These are phyloP conservation scores for Platanthera zijinensis DNA, from an alignment of 106 monocot species.

Conservation along the genomic window DNA sequence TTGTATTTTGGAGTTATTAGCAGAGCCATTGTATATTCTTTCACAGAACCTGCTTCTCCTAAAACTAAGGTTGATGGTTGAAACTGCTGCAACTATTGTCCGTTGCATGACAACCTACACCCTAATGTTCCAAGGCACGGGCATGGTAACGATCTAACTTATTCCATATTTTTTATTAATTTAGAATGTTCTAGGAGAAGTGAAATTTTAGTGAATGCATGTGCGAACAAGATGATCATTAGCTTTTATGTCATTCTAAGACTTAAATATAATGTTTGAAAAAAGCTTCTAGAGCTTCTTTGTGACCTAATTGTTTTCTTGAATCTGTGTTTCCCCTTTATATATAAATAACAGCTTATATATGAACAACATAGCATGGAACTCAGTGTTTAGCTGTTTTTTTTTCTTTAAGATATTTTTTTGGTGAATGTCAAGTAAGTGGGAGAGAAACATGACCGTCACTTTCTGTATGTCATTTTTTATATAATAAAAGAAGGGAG, in stretches of 20 bases:
- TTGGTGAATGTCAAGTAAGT: no score
- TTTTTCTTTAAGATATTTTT: no score
- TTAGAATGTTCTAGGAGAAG: neutral
- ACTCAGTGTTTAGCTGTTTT: neutral
- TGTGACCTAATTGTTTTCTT: neutral
- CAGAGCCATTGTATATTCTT: constrained; percentile 90
- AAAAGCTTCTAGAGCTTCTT: neutral
- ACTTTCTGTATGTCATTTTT: no score
- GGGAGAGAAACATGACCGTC: no score
- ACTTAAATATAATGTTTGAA: neutral
- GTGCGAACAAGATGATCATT: neutral
- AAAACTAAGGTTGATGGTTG: constrained; percentile 67
- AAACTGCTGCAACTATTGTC: constrained; percentile 67
- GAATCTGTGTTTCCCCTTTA: neutral
- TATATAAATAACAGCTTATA: neutral
- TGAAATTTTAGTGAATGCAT: neutral
- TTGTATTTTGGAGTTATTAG: constrained; percentile 85
- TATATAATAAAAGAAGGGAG: no score
- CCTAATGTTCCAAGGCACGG: constrained; percentile 29
- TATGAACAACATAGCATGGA: neutral
- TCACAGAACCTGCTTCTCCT: constrained; percentile 88
- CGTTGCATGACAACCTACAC: constrained; percentile 69
- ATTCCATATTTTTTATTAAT: neutral
- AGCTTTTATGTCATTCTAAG: neutral
- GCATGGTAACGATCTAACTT: constrained; percentile 44